Evolutionary conservation across 2,329 filamentous ascomycete species (phyloP).

Genomic region (Fonsecaea pugnacius): DNA sequence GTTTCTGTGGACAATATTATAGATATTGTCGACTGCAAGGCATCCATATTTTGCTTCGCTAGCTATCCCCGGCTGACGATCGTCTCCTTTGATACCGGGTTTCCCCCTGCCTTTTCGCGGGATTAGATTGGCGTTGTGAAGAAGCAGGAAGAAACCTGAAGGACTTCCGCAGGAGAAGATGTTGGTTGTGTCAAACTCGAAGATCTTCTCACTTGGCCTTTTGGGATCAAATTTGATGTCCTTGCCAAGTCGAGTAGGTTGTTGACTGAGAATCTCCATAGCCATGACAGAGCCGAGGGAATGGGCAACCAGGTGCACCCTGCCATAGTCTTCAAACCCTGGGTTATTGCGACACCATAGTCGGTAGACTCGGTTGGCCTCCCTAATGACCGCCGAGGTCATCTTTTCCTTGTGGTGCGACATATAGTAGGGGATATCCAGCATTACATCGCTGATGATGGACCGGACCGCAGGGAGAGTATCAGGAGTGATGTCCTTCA

Average conservation of each 20-base stretch:
- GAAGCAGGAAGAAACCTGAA: constrained; percentile 86
- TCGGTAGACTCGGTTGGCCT: constrained; percentile 94
- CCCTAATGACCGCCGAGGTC: constrained; percentile 82
- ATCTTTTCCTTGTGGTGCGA: constrained; percentile 95
- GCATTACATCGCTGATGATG: constrained; percentile 96
- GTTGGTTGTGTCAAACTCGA: constrained; percentile 90
- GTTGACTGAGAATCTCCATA: constrained; percentile 84
- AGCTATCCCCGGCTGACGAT: constrained; percentile 67
- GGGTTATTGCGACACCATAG: constrained; percentile 95
- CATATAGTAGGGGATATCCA: constrained; percentile 97
- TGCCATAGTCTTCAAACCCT: constrained; percentile 76
- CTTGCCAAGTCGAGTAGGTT: constrained; percentile 72
- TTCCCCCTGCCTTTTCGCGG: constrained; percentile 79
- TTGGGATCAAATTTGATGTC: constrained; percentile 45
- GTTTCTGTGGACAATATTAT: constrained; percentile 82
- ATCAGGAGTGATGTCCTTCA: constrained; percentile 89
- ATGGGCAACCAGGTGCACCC: constrained; percentile 90
- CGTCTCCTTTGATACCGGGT: constrained; percentile 69
- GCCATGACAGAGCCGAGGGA: constrained; percentile 95
- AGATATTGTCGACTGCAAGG: constrained; percentile 91
- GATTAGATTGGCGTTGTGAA: constrained; percentile 71
- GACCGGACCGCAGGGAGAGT: constrained; percentile 91
- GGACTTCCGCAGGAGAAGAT: constrained; percentile 90
- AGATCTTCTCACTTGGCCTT: constrained; percentile 59
- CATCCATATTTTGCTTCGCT: constrained; percentile 85